Conservation (phyloP, 1,284 basidiomycete genomes). For the Malassezia globosa region DNA sequence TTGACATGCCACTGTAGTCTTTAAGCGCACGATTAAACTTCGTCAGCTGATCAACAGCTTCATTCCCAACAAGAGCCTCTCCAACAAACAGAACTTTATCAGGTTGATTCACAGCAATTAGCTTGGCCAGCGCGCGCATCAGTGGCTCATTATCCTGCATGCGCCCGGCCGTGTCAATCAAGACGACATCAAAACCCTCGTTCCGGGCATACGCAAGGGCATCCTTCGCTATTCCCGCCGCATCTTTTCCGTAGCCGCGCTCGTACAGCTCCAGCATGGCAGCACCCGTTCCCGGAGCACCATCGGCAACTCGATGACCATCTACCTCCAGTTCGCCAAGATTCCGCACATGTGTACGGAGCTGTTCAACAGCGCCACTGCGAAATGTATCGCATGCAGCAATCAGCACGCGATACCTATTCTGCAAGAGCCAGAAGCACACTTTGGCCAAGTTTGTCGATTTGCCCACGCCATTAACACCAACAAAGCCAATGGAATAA, state of each 20-base stretch:
- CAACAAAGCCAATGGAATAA: slow-evolving; percentile 90
- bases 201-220: slow-evolving; percentile 55
- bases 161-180: slow-evolving; percentile 46
- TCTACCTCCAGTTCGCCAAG: slow-evolving; percentile 62
- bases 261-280: slow-evolving; percentile 75
- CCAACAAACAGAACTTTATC: slow-evolving; percentile 47
- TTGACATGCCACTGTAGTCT: slow-evolving; percentile 42
- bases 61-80: slow-evolving; percentile 46
- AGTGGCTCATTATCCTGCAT: slow-evolving; percentile 48
- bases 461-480: slow-evolving; percentile 99
- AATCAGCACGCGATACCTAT: slow-evolving; percentile 80
- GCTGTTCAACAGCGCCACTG: slow-evolving; percentile 93
- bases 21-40: slow-evolving; percentile 43
- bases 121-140: slow-evolving; percentile 43
- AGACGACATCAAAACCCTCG: slow-evolving; percentile 39
- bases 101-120: slow-evolving; percentile 41
- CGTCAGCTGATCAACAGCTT: slow-evolving; percentile 45
- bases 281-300: slow-evolving; percentile 14
- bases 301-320: slow-evolving; percentile 19
- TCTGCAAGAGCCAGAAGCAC: slow-evolving; percentile 97
- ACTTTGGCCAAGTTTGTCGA: slow-evolving; percentile 97
- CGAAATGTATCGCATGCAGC: slow-evolving; percentile 98
- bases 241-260: slow-evolving; percentile 94
- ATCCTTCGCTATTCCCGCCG: slow-evolving; percentile 90
- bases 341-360: slow-evolving; percentile 91